Percentiles rank a stretch among this genome's conserved stretches.
Conservation (phyloP, 164 flowering plant genomes). For the Chloranthus sessilifolius region DNA sequence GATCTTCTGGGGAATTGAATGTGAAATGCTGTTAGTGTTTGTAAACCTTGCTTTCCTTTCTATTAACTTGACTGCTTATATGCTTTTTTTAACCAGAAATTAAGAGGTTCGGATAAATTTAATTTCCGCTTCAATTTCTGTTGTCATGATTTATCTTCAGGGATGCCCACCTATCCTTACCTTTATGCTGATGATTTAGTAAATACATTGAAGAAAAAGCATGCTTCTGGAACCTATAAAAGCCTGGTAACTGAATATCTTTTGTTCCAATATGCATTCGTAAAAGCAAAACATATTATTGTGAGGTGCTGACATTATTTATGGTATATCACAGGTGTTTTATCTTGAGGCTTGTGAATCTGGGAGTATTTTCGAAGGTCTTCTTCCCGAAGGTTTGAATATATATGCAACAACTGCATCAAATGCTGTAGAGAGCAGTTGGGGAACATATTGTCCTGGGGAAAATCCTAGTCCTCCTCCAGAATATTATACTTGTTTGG, state of each 20-base stretch:
- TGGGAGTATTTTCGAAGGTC: slow-evolving; percentile 95
- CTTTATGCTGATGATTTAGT: slow-evolving; percentile 45
- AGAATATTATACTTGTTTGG: slow-evolving; percentile 85
- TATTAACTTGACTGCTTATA: no score
- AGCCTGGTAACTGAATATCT: slow-evolving; percentile 38
- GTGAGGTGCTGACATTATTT: background rate
- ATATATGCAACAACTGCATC: slow-evolving; percentile 90
- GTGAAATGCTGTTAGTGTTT: no score
- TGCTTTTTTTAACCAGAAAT: no score
- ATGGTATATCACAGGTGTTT: slow-evolving; percentile 50
- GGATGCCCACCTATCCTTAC: slow-evolving; percentile 54
- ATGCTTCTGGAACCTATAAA: slow-evolving; percentile 52
- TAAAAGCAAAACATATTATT: background rate
- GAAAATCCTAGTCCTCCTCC: slow-evolving; percentile 58
- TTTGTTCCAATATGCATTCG: background rate
- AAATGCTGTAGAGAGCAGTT: slow-evolving; percentile 86
- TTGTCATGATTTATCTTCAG: no score
- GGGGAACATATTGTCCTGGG: slow-evolving; percentile 90
- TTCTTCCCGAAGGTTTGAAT: slow-evolving; percentile 68
- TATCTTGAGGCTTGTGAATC: slow-evolving; percentile 96
- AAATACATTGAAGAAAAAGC: slow-evolving; percentile 38
- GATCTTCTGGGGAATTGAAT: no score
- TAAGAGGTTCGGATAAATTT: no score
- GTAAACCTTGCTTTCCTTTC: no score
- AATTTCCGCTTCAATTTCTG: no score